phyloP scores from a whole-genome alignment of 139 green algal genomes.

The Closterium sp. region DNA sequence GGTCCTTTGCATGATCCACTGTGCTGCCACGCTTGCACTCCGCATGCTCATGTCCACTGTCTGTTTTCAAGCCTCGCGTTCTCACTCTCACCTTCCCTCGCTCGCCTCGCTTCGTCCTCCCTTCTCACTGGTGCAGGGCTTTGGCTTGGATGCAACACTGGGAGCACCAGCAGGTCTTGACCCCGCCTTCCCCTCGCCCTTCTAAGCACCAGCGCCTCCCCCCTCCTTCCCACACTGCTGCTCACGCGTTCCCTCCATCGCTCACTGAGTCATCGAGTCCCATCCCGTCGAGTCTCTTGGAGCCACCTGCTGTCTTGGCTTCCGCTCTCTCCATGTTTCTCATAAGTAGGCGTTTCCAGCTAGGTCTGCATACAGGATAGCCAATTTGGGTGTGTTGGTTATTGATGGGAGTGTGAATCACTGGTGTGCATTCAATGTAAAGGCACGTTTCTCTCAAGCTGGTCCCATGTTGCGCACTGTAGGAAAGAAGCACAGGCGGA shows the following conservation, averaged over 20 bases:
- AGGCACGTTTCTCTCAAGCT: too few relatives aligned
- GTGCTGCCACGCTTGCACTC: too few relatives aligned
- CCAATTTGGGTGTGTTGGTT: not conserved
- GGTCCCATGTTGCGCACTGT: too few relatives aligned
- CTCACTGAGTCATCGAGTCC: too few relatives aligned
- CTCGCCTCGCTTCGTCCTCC: not conserved
- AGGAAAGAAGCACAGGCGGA: too few relatives aligned
- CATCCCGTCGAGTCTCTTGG: too few relatives aligned
- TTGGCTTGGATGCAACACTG: not conserved
- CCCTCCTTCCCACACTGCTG: not conserved
- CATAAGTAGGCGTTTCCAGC: not conserved
- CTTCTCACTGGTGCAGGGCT: not conserved
- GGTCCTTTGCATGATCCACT: too few relatives aligned
- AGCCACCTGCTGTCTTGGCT: too few relatives aligned
- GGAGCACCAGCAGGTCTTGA: not conserved
- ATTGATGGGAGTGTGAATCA: too few relatives aligned
- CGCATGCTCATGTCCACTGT: not conserved
- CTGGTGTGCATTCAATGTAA: too few relatives aligned
- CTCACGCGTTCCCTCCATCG: not conserved
- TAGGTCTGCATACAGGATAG: not conserved
- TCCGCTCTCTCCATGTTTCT: not conserved
- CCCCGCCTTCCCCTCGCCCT: not conserved
- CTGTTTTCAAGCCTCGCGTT: not conserved
- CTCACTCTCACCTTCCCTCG: not conserved
- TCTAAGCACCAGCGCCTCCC: not conserved